Base-by-base conservation (phyloP, 2,329 filamentous ascomycete genomes). In the Colletotrichum eleusines region DNA sequence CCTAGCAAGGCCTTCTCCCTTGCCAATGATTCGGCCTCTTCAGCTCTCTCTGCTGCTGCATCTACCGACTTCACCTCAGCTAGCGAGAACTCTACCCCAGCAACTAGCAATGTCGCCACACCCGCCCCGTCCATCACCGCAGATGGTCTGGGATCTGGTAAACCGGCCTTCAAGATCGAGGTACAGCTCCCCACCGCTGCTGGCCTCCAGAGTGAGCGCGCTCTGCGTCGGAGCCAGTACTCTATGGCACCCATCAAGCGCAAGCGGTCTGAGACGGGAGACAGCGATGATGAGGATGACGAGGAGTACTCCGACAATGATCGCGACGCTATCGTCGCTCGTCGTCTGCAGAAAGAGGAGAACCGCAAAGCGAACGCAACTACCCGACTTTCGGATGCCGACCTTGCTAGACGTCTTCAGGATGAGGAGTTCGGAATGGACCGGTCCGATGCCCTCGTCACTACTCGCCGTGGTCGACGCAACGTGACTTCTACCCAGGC, bases 191-290 rank as follows among this genome's bases (percentile, higher is more conserved):
- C 79, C 8, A 63, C 72, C 14, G 54, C 72, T 77, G 80, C 60
- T 75, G 75, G 55, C 38, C 76, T 84, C n/a, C 81, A 80, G 51
- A 83, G 84, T 64, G 83, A 81, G n/a, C 79, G 80, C 58, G 80
- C 83, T 69, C 79, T 88, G 53, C 83, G 80, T 54, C 81, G 80
- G 11, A 90, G 85, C 79, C 80, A 85, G 60, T 87, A 83, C 72
- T 82, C 86, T 2, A 77, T 89, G 75, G 81, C 80, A 46, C 69
- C 81, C 5, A 75, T 46, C 16, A 81, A 86, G 73, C 77, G 80
- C 63, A 86, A 88, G 78, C 79, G 83, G 59, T 72, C 81, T 65
- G 76, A 82, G 40, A 79, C 84, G 62, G 81, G 81, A n/a, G 79
- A 86, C 72, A 77, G 79, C 60, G 79, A 82, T 1, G 81, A 84